Evolutionary conservation across 2,329 filamentous ascomycete species (phyloP), one percentile per base, ranked within the genome.

Genomic region (Penicillium janthinellum): DNA sequence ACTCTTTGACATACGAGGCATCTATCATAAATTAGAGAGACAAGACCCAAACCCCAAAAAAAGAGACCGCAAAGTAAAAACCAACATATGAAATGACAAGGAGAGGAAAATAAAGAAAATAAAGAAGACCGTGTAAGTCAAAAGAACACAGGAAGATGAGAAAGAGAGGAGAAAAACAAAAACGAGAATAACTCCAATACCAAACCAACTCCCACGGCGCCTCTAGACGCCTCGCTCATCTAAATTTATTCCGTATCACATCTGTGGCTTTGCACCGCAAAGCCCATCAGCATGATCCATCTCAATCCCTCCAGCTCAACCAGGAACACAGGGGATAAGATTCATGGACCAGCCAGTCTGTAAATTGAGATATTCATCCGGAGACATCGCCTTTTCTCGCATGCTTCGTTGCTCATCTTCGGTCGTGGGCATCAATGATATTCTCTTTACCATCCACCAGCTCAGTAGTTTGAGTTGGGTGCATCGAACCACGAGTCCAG

Each of bases 281-380:
- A 64, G 47, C 56, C 50, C 54, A 53, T 58, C 55, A 28, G 54
- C 61, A 10, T 62, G 50, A 41, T 54, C 58, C 60, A 45, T 50
- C 50, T 31, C 42, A 12, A 22, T 11, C 10, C 22, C 10, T 15
- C 25, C 12, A 41, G 20, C 41, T 64, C 31, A 49, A 17, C 50
- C 54, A 45, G 56, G 42, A 57, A 37, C 20, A 11, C 20, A 28
- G 45, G 15, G 12, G 34, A 11, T 10, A n/a, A 2, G 38, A 47
- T 17, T 52, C 12, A 22, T 45, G 6, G 41, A 44, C 28, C 60
- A 67, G 64, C 56, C 56, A 34, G 25, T 49, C 31, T 20, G 28
- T 35, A 35, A 49, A 35, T 10, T 49, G 45, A 56, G 38, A 20
- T 37, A 39, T 39, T 15, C 37, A 44, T 47, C 44, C 22, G 34